A percentile compares a stretch with the other conserved stretches of the same genome.
Evolutionary conservation across 2,329 filamentous ascomycete genomes (phyloP).

Genomic region (Colletotrichum noveboracense): DNA sequence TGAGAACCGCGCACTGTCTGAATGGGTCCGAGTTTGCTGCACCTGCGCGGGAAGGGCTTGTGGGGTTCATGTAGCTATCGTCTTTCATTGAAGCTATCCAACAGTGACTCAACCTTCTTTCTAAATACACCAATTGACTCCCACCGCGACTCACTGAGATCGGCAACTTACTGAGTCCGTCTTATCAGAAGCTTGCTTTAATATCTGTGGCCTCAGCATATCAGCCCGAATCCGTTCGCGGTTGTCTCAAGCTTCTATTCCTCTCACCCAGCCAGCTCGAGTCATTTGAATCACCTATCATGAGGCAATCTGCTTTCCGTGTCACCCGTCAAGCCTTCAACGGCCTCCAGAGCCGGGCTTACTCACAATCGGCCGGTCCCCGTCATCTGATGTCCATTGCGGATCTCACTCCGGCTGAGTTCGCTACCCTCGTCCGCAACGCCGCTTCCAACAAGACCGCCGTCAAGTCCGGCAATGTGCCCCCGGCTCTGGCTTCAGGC

Average conservation of each 20-base stretch:
- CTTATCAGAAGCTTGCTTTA: neutral
- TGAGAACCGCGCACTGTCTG: neutral
- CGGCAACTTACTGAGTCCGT: neutral
- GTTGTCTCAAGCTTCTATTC: neutral
- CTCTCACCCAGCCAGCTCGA: neutral
- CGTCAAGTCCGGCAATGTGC: constrained; percentile 73
- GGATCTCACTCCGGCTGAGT: constrained; percentile 81
- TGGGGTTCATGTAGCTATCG: neutral
- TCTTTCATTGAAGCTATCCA: constrained; percentile 8
- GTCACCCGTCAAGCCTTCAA: constrained; percentile 36
- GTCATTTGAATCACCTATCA: constrained; percentile 23
- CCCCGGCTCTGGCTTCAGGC: constrained; percentile 62
- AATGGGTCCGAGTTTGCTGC: constrained; percentile 12
- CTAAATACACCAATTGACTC: neutral
- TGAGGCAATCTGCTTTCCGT: constrained; percentile 39
- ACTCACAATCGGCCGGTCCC: constrained; percentile 52
- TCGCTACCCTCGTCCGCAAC: constrained; percentile 83
- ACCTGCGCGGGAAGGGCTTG: neutral
- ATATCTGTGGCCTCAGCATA: neutral
- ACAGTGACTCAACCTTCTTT: constrained; percentile 15
- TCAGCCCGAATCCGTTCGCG: neutral
- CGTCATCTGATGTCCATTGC: constrained; percentile 92
- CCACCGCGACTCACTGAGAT: neutral
- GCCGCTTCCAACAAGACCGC: constrained; percentile 77
- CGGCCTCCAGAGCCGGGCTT: constrained; percentile 46